These are phyloP conservation scores for Ophiostoma populinum DNA, from an alignment of 2,329 filamentous ascomycete genomes.

Conservation along the genomic window DNA sequence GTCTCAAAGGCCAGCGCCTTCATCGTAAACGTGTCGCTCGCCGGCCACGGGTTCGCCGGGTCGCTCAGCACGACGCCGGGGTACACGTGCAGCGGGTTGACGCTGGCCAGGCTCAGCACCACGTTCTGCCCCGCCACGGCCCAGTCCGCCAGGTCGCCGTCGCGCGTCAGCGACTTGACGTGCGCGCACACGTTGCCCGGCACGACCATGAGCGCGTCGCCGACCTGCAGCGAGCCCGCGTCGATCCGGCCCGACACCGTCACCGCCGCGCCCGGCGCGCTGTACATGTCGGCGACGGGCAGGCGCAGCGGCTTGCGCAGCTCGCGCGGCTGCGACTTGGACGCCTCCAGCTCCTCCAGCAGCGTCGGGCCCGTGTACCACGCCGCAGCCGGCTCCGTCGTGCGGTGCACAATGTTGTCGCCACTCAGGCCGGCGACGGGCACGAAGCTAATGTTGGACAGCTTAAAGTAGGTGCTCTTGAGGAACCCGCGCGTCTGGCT, in stretches of 20 bases:
- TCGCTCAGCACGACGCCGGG: conserved; percentile 78
- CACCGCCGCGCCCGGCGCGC: conserved; percentile 62
- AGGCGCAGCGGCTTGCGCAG: conserved; percentile 69
- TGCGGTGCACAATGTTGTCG: conserved; percentile 58
- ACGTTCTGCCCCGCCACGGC: conserved; percentile 62
- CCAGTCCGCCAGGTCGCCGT: conserved; percentile 39
- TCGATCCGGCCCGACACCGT: conserved; percentile 79
- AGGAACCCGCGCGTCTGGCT: conserved; percentile 74
- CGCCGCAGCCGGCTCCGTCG: conserved; percentile 35
- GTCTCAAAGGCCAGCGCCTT: conserved; percentile 85
- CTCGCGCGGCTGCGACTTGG: conserved; percentile 52
- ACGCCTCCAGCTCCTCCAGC: conserved; percentile 70
- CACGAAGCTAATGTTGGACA: conserved; percentile 69
- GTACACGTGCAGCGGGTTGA: conserved; percentile 68
- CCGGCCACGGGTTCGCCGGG: conserved; percentile 46
- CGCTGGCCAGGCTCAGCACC: conserved; percentile 65
- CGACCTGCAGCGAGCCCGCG: conserved; percentile 65
- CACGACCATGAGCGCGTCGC: conserved; percentile 63
- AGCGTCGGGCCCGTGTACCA: conserved; percentile 77
- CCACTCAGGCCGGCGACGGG: conserved; percentile 81
- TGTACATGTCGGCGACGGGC: conserved; percentile 76
- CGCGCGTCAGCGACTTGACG: conserved; percentile 62
- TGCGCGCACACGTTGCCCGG: conserved; percentile 67
- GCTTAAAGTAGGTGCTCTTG: conserved; percentile 61
- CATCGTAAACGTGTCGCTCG: conserved; percentile 56